Conservation (phyloP, 805 yeast species). For the Metschnikowia shivogae region DNA sequence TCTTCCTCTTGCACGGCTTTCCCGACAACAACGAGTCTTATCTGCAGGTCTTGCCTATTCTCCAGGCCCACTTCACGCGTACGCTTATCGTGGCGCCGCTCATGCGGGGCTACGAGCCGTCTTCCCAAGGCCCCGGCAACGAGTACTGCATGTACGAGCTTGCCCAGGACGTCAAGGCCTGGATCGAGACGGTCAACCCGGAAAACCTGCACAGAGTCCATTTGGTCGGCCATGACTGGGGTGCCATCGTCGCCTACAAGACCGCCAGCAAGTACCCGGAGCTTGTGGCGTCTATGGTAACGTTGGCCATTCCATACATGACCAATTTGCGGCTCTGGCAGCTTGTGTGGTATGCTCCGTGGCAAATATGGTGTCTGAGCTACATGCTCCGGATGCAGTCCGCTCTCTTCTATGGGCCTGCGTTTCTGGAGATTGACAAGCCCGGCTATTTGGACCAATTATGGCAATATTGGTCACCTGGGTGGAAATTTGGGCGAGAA, state of each 20-base stretch:
- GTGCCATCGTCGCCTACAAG: conserved; percentile 35
- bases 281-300: conserved; percentile 27
- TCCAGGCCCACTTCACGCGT: conserved; percentile 17
- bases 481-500: conserved; percentile 29
- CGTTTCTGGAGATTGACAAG: conserved; percentile 14
- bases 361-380: conserved; percentile 31
- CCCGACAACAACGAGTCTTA: conserved; percentile 35
- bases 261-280: conserved; percentile 34
- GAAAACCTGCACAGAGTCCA: conserved; percentile 27
- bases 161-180: conserved; percentile 32
- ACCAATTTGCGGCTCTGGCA: conserved; percentile 26
- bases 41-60: conserved; percentile 20
- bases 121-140: conserved; percentile 23
- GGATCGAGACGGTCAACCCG: conserved; percentile 25
- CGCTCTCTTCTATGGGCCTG: conserved; percentile 19
- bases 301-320: conserved; percentile 39
- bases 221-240: conserved; percentile 44
- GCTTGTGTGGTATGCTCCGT: conserved; percentile 27
- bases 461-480: conserved; percentile 40
- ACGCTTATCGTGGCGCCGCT: conserved; percentile 31
- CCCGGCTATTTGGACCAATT: conserved; percentile 29
- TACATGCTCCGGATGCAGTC: conserved; percentile 39
- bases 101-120: conserved; percentile 36
- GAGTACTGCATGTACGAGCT: conserved; percentile 27
- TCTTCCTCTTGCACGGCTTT: conserved; percentile 34